Percentiles rank a stretch among this genome's conserved stretches.
Conservation (phyloP, 2,329 filamentous ascomycete species). For the Chrysoporthe deuterocubensis region DNA sequence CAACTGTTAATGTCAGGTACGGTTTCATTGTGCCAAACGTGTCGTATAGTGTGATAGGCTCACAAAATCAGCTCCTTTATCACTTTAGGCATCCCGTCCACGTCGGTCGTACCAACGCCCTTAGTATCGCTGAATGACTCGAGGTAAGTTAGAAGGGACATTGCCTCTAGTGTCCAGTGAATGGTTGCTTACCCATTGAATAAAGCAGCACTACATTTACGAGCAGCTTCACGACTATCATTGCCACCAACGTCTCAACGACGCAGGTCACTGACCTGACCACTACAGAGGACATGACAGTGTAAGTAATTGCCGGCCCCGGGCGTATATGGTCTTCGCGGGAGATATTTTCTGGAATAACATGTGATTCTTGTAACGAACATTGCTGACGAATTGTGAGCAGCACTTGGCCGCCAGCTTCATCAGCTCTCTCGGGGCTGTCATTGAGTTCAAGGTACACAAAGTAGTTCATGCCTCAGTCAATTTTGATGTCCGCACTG, state of each 20-base stretch:
- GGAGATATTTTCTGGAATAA: background rate
- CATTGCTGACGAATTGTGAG: background rate
- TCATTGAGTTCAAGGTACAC: background rate
- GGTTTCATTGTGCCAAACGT: background rate
- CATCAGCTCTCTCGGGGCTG: background rate
- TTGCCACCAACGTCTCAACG: slow-evolving; percentile 28
- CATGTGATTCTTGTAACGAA: too few relatives aligned
- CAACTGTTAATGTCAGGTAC: slow-evolving; percentile 13
- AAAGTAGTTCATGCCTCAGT: background rate
- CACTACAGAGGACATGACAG: slow-evolving; percentile 19
- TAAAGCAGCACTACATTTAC: slow-evolving; percentile 13
- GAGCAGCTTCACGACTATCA: slow-evolving; percentile 23
- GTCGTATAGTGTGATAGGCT: background rate
- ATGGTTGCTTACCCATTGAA: too few relatives aligned
- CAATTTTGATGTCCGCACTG: background rate
- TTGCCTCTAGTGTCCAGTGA: background rate
- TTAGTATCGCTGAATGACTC: background rate
- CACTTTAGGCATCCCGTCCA: background rate
- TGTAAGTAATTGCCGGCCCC: background rate
- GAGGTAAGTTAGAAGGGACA: background rate
- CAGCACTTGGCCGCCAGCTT: slow-evolving; percentile 4
- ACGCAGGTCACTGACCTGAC: slow-evolving; percentile 26
- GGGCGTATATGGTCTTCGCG: background rate
- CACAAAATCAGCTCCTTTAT: background rate
- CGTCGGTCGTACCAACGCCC: background rate